A percentile compares a stretch with the other conserved stretches of the same genome.
These are phyloP conservation scores for Mucuna pruriens DNA, from an alignment of 306 rosid genomes.

Conservation along the genomic window DNA sequence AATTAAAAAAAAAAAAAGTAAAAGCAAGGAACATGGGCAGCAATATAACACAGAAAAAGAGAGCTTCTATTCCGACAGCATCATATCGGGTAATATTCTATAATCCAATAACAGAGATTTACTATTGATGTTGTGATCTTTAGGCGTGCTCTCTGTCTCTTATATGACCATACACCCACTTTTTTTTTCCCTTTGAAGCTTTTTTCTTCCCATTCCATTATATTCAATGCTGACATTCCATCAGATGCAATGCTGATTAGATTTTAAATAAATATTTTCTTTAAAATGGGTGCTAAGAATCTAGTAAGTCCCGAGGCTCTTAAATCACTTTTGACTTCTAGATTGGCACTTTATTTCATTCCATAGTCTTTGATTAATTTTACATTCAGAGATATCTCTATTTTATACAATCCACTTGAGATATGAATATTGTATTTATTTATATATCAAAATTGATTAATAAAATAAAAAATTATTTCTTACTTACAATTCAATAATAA, in stretches of 20 bases:
- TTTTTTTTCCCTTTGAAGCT: not conserved
- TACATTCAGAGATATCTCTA: too few species aligned
- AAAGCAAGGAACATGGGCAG: slow-evolving; percentile 16
- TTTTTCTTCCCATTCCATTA: slow-evolving; percentile 38
- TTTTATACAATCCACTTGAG: too few species aligned
- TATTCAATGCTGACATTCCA: slow-evolving; percentile 1
- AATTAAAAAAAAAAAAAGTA: not conserved
- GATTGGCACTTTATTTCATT: slow-evolving; percentile 11
- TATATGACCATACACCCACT: not conserved
- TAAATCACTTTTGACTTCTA: slow-evolving; percentile 61
- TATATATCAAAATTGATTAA: too few species aligned
- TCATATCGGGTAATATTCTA: slow-evolving; percentile 44
- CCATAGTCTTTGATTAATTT: slow-evolving; percentile 1
- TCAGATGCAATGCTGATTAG: slow-evolving; percentile 18
- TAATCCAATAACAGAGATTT: slow-evolving; percentile 32
- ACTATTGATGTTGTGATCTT: slow-evolving; percentile 28
- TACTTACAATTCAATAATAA: too few species aligned
- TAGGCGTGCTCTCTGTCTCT: slow-evolving; percentile 35
- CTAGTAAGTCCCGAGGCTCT: slow-evolving; percentile 47
- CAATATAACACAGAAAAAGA: slow-evolving; percentile 34
- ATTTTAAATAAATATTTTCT: slow-evolving; percentile 32
- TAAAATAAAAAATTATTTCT: too few species aligned
- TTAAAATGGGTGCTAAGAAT: slow-evolving; percentile 56
- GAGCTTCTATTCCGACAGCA: slow-evolving; percentile 71
- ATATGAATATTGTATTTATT: too few species aligned